These are phyloP conservation scores for Seiridium unicorne DNA, from an alignment of 2,329 filamentous ascomycete genomes.

Conservation along the genomic window DNA sequence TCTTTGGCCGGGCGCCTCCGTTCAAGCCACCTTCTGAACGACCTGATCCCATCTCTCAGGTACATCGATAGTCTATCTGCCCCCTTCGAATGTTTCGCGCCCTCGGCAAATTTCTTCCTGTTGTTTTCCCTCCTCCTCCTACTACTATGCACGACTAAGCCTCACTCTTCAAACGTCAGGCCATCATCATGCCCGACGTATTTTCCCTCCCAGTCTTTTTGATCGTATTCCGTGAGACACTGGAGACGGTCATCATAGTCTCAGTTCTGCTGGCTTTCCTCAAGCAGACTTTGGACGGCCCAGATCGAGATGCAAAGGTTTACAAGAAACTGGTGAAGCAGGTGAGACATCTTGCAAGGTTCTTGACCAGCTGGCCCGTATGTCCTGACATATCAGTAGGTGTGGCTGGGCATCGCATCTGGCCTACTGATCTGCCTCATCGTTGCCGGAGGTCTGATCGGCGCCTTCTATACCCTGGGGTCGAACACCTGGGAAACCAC, in stretches of 20 bases:
- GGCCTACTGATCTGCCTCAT: conserved; percentile 65
- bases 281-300: conserved; percentile 72
- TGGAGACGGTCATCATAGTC: conserved; percentile 82
- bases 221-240: conserved; percentile 81
- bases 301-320: conserved; percentile 56
- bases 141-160: too few species aligned
- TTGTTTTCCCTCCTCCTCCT: too few species aligned
- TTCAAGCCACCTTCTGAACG: too few species aligned
- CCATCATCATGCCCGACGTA: conserved; percentile 14
- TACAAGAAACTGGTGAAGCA: conserved; percentile 70
- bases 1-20: too few species aligned
- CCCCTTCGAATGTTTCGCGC: too few species aligned
- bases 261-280: conserved; percentile 84
- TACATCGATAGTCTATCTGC: too few species aligned
- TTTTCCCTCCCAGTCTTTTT: conserved; percentile 64
- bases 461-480: conserved; percentile 69
- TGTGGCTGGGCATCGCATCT: conserved; percentile 66
- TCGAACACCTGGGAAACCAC: conserved; percentile 64
- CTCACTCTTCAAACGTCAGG: too few species aligned
- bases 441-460: conserved; percentile 68
- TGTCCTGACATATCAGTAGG: conserved; percentile 31
- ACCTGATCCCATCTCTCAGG: too few species aligned
- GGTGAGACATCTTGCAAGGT: conserved; percentile 30
- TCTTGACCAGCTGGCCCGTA: too few species aligned
- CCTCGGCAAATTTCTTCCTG: too few species aligned